Evolutionary conservation across 2,329 filamentous ascomycete genomes (phyloP).

Genomic region (Talaromyces sp.): DNA sequence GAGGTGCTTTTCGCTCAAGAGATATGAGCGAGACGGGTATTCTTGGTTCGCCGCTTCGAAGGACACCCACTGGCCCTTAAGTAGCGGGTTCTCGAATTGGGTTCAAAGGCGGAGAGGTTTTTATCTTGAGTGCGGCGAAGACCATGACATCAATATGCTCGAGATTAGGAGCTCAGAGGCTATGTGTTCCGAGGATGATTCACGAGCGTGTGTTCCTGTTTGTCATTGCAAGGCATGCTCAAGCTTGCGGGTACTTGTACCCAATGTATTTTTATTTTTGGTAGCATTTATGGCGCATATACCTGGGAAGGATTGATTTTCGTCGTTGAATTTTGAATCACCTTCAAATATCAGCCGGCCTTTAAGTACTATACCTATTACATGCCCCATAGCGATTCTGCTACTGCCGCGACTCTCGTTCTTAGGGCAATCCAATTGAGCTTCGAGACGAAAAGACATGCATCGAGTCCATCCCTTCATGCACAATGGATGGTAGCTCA

Average conservation of each 20-base stretch:
- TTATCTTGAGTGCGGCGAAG: neutral
- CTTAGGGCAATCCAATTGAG: too few species aligned
- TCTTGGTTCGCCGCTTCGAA: neutral
- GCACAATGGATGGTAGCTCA: too few species aligned
- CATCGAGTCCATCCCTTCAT: too few species aligned
- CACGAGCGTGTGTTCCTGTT: neutral
- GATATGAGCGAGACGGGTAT: neutral
- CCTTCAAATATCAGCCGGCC: neutral
- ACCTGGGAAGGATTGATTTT: slow-evolving; percentile 1
- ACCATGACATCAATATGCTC: neutral
- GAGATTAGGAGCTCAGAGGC: neutral
- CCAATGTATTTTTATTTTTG: slow-evolving; percentile 12
- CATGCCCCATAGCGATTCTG: neutral
- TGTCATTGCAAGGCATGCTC: neutral
- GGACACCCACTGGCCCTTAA: neutral
- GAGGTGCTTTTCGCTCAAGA: neutral
- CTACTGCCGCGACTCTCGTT: neutral
- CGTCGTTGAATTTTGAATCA: neutral
- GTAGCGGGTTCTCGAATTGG: neutral
- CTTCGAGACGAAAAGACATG: too few species aligned
- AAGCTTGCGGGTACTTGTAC: neutral
- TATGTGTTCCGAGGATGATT: neutral
- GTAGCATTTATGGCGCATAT: slow-evolving; percentile 10
- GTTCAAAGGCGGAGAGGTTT: neutral
- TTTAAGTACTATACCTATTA: neutral